A percentile compares a stretch with the other conserved stretches of the same genome.
These are phyloP conservation scores for Corniculantispora saksenae DNA, from an alignment of 2,329 filamentous ascomycete species.

Conservation along the genomic window DNA sequence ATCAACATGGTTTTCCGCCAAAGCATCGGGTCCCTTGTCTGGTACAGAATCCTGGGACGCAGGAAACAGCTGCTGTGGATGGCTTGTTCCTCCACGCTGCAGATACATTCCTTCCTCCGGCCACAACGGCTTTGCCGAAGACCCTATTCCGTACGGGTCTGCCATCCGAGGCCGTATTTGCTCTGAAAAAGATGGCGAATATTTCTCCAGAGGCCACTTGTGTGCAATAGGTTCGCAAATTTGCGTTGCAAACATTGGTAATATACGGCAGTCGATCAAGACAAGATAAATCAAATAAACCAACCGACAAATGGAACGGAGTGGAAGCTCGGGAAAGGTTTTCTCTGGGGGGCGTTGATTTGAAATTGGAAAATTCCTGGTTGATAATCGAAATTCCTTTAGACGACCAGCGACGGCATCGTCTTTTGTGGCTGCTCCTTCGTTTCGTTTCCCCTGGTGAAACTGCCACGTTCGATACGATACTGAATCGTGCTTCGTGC, in stretches of 20 bases:
- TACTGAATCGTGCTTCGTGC: not conserved
- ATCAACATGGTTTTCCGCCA: not conserved
- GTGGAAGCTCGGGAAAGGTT: not conserved
- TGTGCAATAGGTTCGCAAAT: conserved; percentile 19
- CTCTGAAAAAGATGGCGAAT: conserved; percentile 16
- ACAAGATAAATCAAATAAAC: conserved; percentile 8
- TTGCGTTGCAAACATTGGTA: conserved; percentile 20
- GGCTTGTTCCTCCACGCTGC: not conserved
- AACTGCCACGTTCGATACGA: not conserved
- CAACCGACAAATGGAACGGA: conserved; percentile 9
- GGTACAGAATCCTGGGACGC: conserved; percentile 8
- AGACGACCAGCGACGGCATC: conserved; percentile 1
- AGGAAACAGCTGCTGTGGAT: conserved; percentile 16
- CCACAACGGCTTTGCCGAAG: conserved; percentile 15
- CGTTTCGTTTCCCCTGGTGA: conserved; percentile 3
- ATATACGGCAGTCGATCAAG: conserved; percentile 3
- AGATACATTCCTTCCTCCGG: conserved; percentile 18
- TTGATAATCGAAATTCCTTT: not conserved
- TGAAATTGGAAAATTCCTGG: not conserved
- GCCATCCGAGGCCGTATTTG: conserved; percentile 17
- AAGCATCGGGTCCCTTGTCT: conserved; percentile 3
- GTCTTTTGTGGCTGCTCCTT: not conserved
- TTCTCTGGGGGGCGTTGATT: not conserved
- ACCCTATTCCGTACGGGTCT: conserved; percentile 14
- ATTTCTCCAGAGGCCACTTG: conserved; percentile 19